Evolutionary conservation across 129 eudicot genomes (phyloP), one percentile per base, ranked within the genome.

Genomic region (Cynara cardunculus): DNA sequence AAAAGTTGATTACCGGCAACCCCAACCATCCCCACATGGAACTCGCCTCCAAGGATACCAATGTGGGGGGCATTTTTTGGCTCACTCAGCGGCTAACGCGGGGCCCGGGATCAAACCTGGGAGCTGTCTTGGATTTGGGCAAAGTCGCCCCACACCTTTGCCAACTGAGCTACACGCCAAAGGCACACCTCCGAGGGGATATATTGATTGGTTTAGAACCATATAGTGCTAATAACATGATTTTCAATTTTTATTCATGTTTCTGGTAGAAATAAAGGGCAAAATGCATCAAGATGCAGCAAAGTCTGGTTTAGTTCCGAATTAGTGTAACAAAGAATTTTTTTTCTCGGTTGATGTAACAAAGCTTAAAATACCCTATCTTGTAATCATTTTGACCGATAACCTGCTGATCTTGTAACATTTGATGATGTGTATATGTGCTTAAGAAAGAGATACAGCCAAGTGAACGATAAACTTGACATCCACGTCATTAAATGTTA

Each of bases 231-330:
- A 21, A 24, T 46, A 10, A 46, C 9, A 13, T 4, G 8, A 13
- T 44, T 41, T 44, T 66, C 27, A 41, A 35, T 34, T 35, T 68
- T 11, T 53, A 72, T 69, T 32, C 35, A n/a, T 68, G 5, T 41
- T 25, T 78, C 65, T 37, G 66, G 66, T 78, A 78, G 74, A 37
- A 78, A 44, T 44, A 44, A 44, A 44, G 14, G 3, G 16, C 56
- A 44, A 44, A 44, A 44, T 44, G 56, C 44, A 37, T 5, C 44
- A 37, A 37, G 8, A 37, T 37, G 44, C 56, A 44, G 13, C 56
- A 44, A 44, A 12, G 18, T 44, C 13, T 44, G 56, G n/a, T 44
- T 44, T 44, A 44, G 3, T 44, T 44, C 56, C n/a, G 2, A 44
- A 12, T 44, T 10, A 44, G 16, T 44, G 2, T 44, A 13, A 44